These are phyloP conservation scores for Sclerotiophoma versabilis DNA, from an alignment of 2,329 filamentous ascomycete genomes.

Conservation along the genomic window DNA sequence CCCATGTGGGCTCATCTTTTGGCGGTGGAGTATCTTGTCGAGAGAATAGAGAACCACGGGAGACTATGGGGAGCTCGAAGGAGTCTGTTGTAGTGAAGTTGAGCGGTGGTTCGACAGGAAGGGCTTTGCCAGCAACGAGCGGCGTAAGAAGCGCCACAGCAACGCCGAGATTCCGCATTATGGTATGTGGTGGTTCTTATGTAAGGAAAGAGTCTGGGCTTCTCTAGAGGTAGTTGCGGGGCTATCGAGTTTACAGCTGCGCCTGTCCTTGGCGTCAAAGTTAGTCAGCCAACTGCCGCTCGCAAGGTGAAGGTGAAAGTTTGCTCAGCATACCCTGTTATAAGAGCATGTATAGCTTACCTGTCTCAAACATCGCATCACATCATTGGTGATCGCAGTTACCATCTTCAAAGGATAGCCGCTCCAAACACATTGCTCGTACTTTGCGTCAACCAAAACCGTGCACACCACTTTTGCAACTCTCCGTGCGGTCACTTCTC, in stretches of 20 bases:
- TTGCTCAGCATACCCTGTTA: too few relatives aligned
- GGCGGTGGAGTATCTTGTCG: background rate
- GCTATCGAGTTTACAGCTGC: background rate
- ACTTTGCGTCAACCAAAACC: too few relatives aligned
- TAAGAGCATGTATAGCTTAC: too few relatives aligned
- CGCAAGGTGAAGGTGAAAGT: too few relatives aligned
- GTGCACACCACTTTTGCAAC: too few relatives aligned
- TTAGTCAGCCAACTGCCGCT: background rate
- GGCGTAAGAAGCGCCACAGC: background rate
- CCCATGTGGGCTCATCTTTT: background rate
- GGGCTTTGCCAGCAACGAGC: background rate
- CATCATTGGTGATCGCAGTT: too few relatives aligned
- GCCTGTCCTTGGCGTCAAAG: background rate
- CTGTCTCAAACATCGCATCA: too few relatives aligned
- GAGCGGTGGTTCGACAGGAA: background rate
- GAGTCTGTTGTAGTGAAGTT: background rate
- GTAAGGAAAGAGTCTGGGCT: too few relatives aligned
- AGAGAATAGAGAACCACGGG: background rate
- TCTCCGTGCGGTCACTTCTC: too few relatives aligned
- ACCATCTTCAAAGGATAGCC: too few relatives aligned
- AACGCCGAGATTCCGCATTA: background rate
- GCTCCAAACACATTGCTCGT: too few relatives aligned
- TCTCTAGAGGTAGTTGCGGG: too few relatives aligned
- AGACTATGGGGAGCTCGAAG: background rate
- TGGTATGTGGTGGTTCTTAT: background rate